A percentile compares a stretch with the other conserved stretches of the same genome.
These are phyloP conservation scores for Tranzscheliella williamsii DNA, from an alignment of 1,284 basidiomycete species.

Conservation along the genomic window DNA sequence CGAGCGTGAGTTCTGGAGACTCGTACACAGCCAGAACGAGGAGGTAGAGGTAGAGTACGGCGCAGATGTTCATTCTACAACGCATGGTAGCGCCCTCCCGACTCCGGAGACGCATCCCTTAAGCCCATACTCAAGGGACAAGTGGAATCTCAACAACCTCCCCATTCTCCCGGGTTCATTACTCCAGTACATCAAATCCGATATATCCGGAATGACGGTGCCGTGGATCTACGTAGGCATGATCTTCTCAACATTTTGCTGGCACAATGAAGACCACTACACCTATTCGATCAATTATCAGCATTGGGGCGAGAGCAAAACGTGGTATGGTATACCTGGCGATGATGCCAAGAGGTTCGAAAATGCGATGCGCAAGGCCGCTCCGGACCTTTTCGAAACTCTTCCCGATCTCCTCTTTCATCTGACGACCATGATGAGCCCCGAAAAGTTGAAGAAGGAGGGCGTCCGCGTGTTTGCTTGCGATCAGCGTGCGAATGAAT, in stretches of 20 bases:
- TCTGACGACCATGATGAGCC: conserved; percentile 97
- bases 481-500: conserved; percentile 96
- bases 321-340: conserved; percentile 98
- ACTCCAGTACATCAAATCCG: conserved; percentile 88
- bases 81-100: conserved; percentile 94
- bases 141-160: conserved; percentile 98
- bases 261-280: conserved; percentile 99
- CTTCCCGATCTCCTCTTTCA: conserved; percentile 97
- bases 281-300: conserved; percentile 74
- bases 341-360: conserved; percentile 94
- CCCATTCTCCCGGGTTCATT: conserved; percentile 86
- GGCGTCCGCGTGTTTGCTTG: conserved; percentile 93
- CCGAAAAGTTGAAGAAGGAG: conserved; percentile 78
- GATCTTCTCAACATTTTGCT: conserved; percentile 98
- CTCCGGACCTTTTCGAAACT: conserved; percentile 97
- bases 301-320: conserved; percentile 99
- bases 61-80: conserved; percentile 95
- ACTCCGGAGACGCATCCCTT: conserved; percentile 89
- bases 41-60: conserved; percentile 99
- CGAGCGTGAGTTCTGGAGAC: conserved; percentile 94
- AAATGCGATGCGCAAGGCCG: conserved; percentile 88
- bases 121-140: conserved; percentile 82
- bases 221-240: conserved; percentile 99
- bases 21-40: conserved; percentile 84
- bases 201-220: conserved; percentile 99